A percentile compares a stretch with the other conserved stretches of the same genome.
These are phyloP conservation scores for Lecanicillium sp. DNA, from an alignment of 2,329 filamentous ascomycete species.

Conservation along the genomic window DNA sequence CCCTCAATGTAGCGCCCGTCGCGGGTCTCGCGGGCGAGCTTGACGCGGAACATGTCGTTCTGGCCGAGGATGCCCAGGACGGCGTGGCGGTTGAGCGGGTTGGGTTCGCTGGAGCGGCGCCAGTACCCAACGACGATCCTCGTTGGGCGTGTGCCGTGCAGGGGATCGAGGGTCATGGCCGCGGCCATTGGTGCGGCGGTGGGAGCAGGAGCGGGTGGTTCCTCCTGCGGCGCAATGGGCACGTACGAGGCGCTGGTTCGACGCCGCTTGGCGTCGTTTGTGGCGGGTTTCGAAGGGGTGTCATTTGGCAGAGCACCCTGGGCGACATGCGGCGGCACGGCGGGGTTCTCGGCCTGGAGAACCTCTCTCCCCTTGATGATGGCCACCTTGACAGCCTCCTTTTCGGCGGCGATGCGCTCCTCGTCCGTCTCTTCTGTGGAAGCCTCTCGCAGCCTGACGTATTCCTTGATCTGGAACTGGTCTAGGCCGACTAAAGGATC, in stretches of 20 bases:
- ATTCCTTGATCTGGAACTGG: constrained; percentile 56
- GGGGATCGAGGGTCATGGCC: constrained; percentile 30
- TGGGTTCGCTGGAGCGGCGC: constrained; percentile 45
- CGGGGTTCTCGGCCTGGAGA: constrained; percentile 37
- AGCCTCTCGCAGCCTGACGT: constrained; percentile 49
- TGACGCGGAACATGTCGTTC: constrained; percentile 60
- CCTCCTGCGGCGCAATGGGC: constrained; percentile 3
- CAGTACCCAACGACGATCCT: constrained; percentile 55
- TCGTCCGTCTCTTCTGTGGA: constrained; percentile 30
- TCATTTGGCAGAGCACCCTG: constrained; percentile 46
- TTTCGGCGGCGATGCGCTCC: constrained; percentile 33
- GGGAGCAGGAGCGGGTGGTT: constrained; percentile 11
- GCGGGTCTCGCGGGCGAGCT: constrained; percentile 53
- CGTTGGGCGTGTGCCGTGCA: constrained; percentile 49
- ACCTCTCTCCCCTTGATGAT: constrained; percentile 37
- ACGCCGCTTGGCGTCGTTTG: constrained; percentile 38
- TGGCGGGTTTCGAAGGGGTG: background rate
- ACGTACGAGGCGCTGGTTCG: constrained; percentile 24
- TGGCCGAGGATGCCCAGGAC: constrained; percentile 57
- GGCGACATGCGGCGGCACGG: constrained; percentile 40
- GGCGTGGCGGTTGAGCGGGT: constrained; percentile 50
- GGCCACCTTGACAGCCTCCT: constrained; percentile 41
- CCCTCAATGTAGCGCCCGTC: constrained; percentile 53
- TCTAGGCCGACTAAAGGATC: constrained; percentile 49
- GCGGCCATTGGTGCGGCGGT: background rate